phyloP scores from a whole-genome alignment of 257 asterid species.

The Solanum ahanhuiri region DNA sequence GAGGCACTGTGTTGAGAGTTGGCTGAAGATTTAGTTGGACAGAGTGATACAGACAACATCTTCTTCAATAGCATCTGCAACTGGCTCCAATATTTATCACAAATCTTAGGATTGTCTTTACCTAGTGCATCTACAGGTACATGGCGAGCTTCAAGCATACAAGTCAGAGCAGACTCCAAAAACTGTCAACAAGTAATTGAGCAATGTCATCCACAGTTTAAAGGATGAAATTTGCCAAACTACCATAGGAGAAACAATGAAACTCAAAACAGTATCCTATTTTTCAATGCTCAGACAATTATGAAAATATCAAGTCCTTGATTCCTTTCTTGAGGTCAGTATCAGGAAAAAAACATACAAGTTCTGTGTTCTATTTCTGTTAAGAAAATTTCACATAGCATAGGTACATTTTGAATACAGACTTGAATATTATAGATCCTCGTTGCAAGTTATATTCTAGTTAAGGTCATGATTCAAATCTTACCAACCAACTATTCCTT shows the following conservation, averaged over 20 bases:
- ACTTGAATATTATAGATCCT: neutral
- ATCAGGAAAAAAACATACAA: neutral
- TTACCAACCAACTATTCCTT: neutral
- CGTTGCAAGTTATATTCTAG: neutral
- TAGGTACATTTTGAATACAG: neutral
- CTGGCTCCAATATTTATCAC: constrained; percentile 71
- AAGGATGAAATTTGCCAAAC: neutral
- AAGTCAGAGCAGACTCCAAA: constrained; percentile 63
- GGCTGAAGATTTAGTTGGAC: constrained; percentile 29
- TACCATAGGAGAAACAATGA: neutral
- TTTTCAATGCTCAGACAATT: neutral
- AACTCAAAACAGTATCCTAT: neutral
- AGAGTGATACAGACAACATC: constrained; percentile 43
- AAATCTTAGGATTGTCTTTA: constrained; percentile 33
- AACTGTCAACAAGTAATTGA: constrained; percentile 31
- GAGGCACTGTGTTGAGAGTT: constrained; percentile 33
- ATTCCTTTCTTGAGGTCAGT: neutral
- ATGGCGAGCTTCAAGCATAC: constrained; percentile 69
- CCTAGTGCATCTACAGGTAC: constrained; percentile 31
- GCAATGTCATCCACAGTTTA: neutral
- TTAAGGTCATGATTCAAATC: neutral
- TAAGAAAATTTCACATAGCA: neutral
- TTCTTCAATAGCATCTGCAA: constrained; percentile 66
- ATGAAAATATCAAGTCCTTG: neutral
- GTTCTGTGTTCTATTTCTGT: neutral